Conservation (phyloP, 2,329 filamentous ascomycete species). For the Ceratocystis colombiana region DNA sequence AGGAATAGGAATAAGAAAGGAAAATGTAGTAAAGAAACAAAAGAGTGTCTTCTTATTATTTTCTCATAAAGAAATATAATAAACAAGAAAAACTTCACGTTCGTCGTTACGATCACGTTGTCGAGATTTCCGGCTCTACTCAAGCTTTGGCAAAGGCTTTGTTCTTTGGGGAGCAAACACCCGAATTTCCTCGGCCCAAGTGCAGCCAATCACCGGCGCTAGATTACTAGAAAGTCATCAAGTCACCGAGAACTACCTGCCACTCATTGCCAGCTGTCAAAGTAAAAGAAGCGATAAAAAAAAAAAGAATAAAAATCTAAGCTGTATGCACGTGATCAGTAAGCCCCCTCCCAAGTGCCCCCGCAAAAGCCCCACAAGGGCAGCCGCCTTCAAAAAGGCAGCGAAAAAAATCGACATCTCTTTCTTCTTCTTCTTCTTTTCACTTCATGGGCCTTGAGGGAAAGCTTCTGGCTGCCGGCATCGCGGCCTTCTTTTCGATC, state of each 20-base stretch:
- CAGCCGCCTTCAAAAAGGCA: constrained; percentile 7
- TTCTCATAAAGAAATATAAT: background rate
- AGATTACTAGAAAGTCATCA: constrained; percentile 21
- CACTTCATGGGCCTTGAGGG: constrained; percentile 28
- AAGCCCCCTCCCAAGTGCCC: background rate
- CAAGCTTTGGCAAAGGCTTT: constrained; percentile 25
- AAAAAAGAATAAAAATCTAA: background rate
- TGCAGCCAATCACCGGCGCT: constrained; percentile 23
- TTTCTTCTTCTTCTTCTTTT: constrained; percentile 30
- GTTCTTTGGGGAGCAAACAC: background rate
- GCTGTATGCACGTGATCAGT: background rate
- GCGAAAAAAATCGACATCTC: background rate
- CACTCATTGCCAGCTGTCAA: background rate
- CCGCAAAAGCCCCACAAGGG: constrained; percentile 7
- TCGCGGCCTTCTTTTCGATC: constrained; percentile 29
- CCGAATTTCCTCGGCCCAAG: constrained; percentile 23
- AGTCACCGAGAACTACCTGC: background rate
- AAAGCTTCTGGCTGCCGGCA: constrained; percentile 16
- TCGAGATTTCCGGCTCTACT: constrained; percentile 8
- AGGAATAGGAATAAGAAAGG: background rate
- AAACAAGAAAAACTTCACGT: constrained; percentile 12
- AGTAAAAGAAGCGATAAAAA: background rate
- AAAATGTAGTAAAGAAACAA: constrained; percentile 1
- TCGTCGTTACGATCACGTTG: constrained; percentile 6
- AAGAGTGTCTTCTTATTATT: background rate